Percentiles rank a stretch among this genome's conserved stretches.
Evolutionary conservation across 176 grass and related monocot species (phyloP).

Genomic region (Triticum monococcum): DNA sequence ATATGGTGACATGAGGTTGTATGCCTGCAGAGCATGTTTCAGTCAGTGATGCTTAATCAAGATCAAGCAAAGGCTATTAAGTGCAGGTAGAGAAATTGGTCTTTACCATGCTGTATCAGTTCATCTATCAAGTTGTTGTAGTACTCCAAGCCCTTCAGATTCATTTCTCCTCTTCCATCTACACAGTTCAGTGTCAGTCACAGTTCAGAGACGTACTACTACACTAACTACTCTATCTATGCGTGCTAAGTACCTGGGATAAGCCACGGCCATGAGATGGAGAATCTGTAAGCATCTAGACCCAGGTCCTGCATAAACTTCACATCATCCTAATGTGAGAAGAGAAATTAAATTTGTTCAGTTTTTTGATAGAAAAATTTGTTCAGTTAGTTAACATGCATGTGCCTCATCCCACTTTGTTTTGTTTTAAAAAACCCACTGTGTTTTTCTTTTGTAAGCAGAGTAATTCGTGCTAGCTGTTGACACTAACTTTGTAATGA

Average conservation of each 20-base stretch:
- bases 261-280: background rate
- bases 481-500: background rate
- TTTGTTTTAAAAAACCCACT: too few relatives aligned
- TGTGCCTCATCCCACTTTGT: too few relatives aligned
- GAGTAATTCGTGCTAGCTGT: background rate
- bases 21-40: constrained; percentile 38
- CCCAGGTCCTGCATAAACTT: background rate
- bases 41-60: background rate
- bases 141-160: constrained; percentile 64
- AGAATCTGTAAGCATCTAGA: background rate
- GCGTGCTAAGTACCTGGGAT: background rate
- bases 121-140: constrained; percentile 79
- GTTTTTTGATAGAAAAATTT: too few relatives aligned
- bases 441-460: background rate
- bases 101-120: constrained; percentile 52
- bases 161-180: constrained; percentile 68
- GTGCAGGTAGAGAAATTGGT: background rate
- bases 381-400: too few relatives aligned
- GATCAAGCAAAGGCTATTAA: background rate
- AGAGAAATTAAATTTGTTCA: too few relatives aligned
- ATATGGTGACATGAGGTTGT: constrained; percentile 66
- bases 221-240: too few relatives aligned
- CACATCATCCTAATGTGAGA: too few relatives aligned
- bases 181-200: background rate
- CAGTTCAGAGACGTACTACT: too few relatives aligned